Base-by-base conservation (phyloP, 495 filamentous ascomycete species). In the Endocarpon pusillum region DNA sequence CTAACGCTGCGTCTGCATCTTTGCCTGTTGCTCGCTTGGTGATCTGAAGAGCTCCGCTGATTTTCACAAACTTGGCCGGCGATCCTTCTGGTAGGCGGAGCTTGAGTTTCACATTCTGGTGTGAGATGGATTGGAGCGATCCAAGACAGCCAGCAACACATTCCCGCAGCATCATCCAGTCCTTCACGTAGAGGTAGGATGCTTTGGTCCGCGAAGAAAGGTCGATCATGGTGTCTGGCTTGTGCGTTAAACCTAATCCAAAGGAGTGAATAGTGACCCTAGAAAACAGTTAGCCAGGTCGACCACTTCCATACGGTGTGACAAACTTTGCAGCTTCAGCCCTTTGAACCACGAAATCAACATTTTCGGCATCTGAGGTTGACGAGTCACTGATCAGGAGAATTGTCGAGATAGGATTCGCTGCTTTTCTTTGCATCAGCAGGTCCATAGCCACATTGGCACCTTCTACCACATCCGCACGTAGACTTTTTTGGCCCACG, bases 131-230 rank as follows among this genome's bases (percentile, higher is more conserved):
- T 54, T 99, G 89, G 44, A 96, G 62, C n/a, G 84, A 73, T 25
- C 89, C 89, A 22, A 99, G 57, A 49, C 91, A 96, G 17, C 89
- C 89, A 12, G 89, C 91, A 30, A 96, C 68, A 54, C 91, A 99
- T 53, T 99, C 89, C 14, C 89, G 75, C 21, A 99, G 67, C 86
- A 94, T 96, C 89, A 96, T 99, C 89, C 89, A 99, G 51, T 99
- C 89, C 54, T 96, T 96, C 46, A 96, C 86, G 47, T 96, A 99
- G 3, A 85, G 86, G 46, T 94, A 99, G 12, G 83, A 86, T 3
- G 86, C 89, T 57, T 96, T 99, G 4, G 89, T 99, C 34, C 87
- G 71, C 19, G 82, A 86, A 4, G 91, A 94, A 2, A 99, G 58
- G 47, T 96, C 89, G 33, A 99, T 94, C 81, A 99, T 91, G 0